phyloP scores from a whole-genome alignment of 1,284 basidiomycete species.

The Puccinia horiana region DNA sequence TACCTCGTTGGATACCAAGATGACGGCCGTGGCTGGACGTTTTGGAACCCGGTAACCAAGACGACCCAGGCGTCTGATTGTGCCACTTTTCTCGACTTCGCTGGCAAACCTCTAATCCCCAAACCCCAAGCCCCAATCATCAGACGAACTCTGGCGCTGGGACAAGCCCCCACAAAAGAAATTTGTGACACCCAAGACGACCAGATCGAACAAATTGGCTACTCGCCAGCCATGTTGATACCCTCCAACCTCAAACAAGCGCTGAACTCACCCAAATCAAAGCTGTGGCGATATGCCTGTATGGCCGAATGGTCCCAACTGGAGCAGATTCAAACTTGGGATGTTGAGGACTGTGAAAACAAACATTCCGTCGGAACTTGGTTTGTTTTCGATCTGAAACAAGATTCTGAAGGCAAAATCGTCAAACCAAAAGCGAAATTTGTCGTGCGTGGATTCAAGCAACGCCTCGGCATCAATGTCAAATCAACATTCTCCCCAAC shows the following conservation, averaged over 20 bases:
- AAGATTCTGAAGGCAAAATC: not conserved
- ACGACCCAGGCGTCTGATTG: not conserved
- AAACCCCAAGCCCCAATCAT: not conserved
- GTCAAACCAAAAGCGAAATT: not conserved
- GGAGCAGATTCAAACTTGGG: not conserved
- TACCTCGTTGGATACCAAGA: constrained; percentile 2
- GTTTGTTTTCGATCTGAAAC: not conserved
- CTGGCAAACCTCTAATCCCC: not conserved
- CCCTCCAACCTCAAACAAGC: not conserved
- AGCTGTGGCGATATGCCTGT: not conserved
- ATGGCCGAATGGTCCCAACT: not conserved
- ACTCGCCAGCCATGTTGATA: not conserved
- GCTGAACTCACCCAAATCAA: not conserved
- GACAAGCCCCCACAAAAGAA: not conserved
- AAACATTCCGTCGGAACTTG: not conserved
- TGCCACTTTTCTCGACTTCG: not conserved
- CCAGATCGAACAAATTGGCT: not conserved
- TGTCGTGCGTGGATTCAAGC: not conserved
- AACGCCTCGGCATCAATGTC: not conserved
- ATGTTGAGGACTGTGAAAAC: not conserved
- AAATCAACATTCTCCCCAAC: too few relatives aligned
- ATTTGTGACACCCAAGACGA: not conserved
- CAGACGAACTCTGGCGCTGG: not conserved
- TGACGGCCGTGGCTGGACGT: not conserved
- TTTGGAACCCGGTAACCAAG: not conserved